Evolutionary conservation across 345 rosid genomes (phyloP), one percentile per base, ranked within the genome.

Genomic region (Zanthoxylum bungeanum): DNA sequence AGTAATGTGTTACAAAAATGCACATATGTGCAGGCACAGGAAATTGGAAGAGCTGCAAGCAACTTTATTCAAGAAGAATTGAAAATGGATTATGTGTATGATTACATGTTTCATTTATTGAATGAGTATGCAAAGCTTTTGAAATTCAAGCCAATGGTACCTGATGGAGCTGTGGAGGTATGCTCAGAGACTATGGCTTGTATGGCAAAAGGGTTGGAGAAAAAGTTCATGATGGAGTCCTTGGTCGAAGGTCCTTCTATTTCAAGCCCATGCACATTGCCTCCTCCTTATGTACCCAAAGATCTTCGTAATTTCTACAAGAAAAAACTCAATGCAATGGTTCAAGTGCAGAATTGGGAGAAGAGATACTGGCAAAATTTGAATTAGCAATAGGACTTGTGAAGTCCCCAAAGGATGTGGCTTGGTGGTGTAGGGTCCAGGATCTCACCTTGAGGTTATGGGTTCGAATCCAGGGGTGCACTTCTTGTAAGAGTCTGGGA

Each of bases 81-180:
- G 70, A 89, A 84, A 75, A 91, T 87, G 89, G 88, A 89, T 10
- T 64, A 81, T 61, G 87, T 87, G 19, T 87, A 89, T 40, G 95
- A 86, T 60, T 91, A 91, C 80, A 89, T 91, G 95, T 88, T 81
- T 70, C 97, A 89, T 74, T 65, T 85, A 71, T 71, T 91, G 71
- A 89, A 76, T 36, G 91, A 89, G 79, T 91, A 89, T 75, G 85
- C 89, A 3, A 87, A 87, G 79, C 86, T 89, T 27, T 66, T 87
- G 40, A 82, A 70, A 49, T 89, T 66, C 69, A 75, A 84, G 81
- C 87, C 89, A 16, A 73, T 50, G 46, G 68, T 80, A 60, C 87
- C 97, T 1, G 47, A 73, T 9, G 73, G 84, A 50, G 87, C 90
- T 5, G 74, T 69, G 60, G 88, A 87, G 77, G 17, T 89, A 33